phyloP scores from a whole-genome alignment of 2,329 filamentous ascomycete species.

The Gyromitra esculenta region DNA sequence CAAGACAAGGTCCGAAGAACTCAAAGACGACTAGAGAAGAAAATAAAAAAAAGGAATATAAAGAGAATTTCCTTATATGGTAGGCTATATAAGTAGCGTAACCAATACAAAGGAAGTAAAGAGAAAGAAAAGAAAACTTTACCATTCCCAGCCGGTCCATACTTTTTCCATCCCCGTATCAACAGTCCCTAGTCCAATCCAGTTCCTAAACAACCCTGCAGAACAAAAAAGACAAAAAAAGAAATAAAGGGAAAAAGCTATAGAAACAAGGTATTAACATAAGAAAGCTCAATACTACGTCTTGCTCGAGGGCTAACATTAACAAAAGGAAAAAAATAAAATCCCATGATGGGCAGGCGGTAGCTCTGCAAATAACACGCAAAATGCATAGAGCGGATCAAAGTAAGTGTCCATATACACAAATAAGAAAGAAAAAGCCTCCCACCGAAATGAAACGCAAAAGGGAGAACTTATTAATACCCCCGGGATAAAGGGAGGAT shows the following conservation, averaged over 20 bases:
- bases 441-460: conserved; percentile 39
- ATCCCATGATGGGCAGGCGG: conserved; percentile 8
- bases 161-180: neutral
- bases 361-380: conserved; percentile 17
- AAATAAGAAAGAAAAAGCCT: conserved; percentile 32
- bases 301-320: conserved; percentile 7
- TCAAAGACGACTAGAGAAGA: neutral
- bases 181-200: conserved; percentile 17
- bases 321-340: conserved; percentile 16
- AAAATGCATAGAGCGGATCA: conserved; percentile 15
- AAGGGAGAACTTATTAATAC: conserved; percentile 51
- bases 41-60: conserved; percentile 14
- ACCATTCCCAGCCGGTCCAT: conserved; percentile 15
- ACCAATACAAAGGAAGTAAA: neutral
- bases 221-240: neutral
- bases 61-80: conserved; percentile 13
- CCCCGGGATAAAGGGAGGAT: conserved; percentile 40
- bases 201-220: conserved; percentile 13
- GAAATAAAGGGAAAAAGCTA: neutral
- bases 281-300: conserved; percentile 11
- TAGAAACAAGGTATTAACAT: conserved; percentile 10
- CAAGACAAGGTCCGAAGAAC: neutral
- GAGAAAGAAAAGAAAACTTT: conserved; percentile 2
- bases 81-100: conserved; percentile 31
- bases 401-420: conserved; percentile 46